Percentiles rank a stretch among this genome's conserved stretches.
Evolutionary conservation across 345 rosid species (phyloP).

Genomic region (Linum tenue): DNA sequence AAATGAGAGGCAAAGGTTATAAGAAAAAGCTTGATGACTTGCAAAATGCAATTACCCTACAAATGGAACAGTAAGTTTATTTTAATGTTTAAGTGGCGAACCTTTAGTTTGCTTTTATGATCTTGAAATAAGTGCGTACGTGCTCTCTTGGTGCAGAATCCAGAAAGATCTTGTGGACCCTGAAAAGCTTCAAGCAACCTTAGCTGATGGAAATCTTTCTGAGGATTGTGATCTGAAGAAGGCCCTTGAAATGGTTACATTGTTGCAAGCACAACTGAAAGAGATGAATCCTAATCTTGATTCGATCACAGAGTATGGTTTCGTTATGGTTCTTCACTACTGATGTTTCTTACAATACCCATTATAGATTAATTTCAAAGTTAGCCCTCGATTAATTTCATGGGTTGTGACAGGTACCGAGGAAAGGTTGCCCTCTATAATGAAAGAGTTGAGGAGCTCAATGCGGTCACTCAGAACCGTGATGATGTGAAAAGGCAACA

Average conservation of each 20-base stretch:
- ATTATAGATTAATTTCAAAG: not conserved
- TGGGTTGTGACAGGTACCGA: conserved; percentile 46
- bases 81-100: not conserved
- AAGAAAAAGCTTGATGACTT: conserved; percentile 69
- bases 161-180: conserved; percentile 83
- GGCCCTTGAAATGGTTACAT: conserved; percentile 68
- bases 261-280: conserved; percentile 82
- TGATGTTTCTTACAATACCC: not conserved
- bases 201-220: conserved; percentile 43
- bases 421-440: conserved; percentile 62
- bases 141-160: conserved; percentile 47
- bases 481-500: conserved; percentile 76
- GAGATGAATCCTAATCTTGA: conserved; percentile 96
- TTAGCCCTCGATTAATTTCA: not conserved
- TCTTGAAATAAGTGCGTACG: conserved; percentile 13
- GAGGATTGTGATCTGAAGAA: conserved; percentile 55
- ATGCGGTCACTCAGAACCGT: conserved; percentile 64
- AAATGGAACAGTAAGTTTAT: conserved; percentile 78
- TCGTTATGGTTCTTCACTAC: not conserved
- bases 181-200: conserved; percentile 76
- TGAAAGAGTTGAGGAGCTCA: conserved; percentile 76
- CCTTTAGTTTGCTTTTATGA: not conserved
- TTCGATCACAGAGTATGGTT: conserved; percentile 77
- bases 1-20: conserved; percentile 68
- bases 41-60: conserved; percentile 55